Evolutionary conservation across 2,329 filamentous ascomycete species (phyloP).

Genomic region (Cadophora malorum): DNA sequence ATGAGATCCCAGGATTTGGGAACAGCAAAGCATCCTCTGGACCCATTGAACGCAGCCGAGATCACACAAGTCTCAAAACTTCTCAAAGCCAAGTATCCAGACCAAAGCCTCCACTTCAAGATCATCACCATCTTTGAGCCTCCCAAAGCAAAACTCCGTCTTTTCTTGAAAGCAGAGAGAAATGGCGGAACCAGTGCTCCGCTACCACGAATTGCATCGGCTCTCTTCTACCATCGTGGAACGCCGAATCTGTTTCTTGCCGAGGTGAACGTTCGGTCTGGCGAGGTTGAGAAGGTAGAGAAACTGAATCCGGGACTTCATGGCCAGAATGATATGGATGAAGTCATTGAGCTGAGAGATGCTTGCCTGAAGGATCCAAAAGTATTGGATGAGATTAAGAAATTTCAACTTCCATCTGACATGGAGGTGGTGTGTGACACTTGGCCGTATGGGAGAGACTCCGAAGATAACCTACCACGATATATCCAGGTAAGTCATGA

Average conservation of each 20-base stretch:
- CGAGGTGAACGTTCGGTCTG: conserved; percentile 32
- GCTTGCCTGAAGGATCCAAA: conserved; percentile 35
- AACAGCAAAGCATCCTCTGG: conserved; percentile 32
- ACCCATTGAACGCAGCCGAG: conserved; percentile 36
- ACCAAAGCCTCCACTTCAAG: conserved; percentile 38
- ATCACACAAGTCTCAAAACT: conserved; percentile 33
- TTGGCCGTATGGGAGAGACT: conserved; percentile 41
- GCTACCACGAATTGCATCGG: conserved; percentile 31
- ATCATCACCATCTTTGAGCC: conserved; percentile 37
- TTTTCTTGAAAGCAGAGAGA: conserved; percentile 35
- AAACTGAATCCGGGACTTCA: conserved; percentile 34
- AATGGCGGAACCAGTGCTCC: conserved; percentile 21
- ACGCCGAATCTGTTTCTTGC: conserved; percentile 36
- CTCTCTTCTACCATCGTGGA: conserved; percentile 37
- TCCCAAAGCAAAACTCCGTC: conserved; percentile 33
- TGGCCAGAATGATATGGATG: conserved; percentile 39
- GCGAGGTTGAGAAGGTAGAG: conserved; percentile 31
- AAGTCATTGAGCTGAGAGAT: conserved; percentile 36
- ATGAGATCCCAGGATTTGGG: not conserved
- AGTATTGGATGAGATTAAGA: conserved; percentile 33
- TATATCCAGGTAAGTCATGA: conserved; percentile 36
- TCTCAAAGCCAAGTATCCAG: conserved; percentile 30
- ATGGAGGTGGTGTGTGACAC: conserved; percentile 39
- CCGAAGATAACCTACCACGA: conserved; percentile 34
- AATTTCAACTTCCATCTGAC: conserved; percentile 33